phyloP scores from a whole-genome alignment of 2,329 filamentous ascomycete species.

The Cladosporium sp. region DNA sequence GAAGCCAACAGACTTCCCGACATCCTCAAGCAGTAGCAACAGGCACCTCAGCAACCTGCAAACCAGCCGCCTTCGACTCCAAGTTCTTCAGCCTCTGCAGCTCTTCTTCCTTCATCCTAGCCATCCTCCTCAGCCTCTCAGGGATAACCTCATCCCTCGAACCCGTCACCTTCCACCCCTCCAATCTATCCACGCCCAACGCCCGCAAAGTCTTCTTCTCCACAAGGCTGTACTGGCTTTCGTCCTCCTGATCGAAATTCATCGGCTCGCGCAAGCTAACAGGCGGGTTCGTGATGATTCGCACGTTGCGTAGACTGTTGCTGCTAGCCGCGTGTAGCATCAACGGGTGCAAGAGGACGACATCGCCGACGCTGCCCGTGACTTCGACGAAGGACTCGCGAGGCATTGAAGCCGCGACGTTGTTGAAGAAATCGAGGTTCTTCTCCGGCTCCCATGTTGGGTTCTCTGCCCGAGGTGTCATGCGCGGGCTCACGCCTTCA shows the following conservation, averaged over 20 bases:
- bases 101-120: conserved; percentile 41
- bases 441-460: conserved; percentile 42
- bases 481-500: conserved; percentile 62
- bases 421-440: conserved; percentile 44
- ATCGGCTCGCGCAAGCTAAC: conserved; percentile 52
- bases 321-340: conserved; percentile 56
- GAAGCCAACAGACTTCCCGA: too few relatives aligned
- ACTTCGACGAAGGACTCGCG: conserved; percentile 51
- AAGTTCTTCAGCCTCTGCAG: conserved; percentile 29
- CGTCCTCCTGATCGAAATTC: conserved; percentile 47
- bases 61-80: conserved; percentile 22
- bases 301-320: conserved; percentile 44
- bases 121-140: conserved; percentile 44
- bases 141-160: conserved; percentile 51
- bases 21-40: neutral
- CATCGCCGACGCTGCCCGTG: conserved; percentile 52
- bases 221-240: conserved; percentile 50
- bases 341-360: conserved; percentile 57
- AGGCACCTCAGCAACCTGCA: conserved; percentile 4
- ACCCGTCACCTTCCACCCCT: conserved; percentile 50
- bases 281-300: conserved; percentile 55
- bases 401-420: conserved; percentile 31
- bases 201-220: conserved; percentile 52
- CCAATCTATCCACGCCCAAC: conserved; percentile 45
- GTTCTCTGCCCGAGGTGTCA: conserved; percentile 52